A percentile compares a stretch with the other conserved stretches of the same genome.
Evolutionary conservation across 2,329 filamentous ascomycete species (phyloP).

Genomic region (Calonectria leucothoes): DNA sequence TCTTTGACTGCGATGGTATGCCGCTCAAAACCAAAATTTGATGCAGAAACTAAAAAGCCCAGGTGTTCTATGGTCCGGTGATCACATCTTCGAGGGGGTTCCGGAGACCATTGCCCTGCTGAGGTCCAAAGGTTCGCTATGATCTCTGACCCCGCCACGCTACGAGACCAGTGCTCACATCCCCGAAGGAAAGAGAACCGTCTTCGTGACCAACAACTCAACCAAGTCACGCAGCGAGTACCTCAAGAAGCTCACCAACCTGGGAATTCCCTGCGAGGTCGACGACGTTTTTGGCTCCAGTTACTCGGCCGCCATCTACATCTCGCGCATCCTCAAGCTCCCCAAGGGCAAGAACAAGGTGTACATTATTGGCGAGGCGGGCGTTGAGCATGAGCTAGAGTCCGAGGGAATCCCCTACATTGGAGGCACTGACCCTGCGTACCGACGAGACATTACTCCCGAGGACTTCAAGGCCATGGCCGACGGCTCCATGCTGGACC

Average conservation of each 20-base stretch:
- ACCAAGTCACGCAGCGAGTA: conserved; percentile 96
- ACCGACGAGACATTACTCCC: conserved; percentile 81
- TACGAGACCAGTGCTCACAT: neutral
- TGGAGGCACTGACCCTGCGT: conserved; percentile 85
- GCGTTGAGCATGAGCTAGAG: conserved; percentile 88
- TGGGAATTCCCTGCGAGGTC: conserved; percentile 82
- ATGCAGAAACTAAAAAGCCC: conserved; percentile 16
- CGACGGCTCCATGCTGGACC: conserved; percentile 80
- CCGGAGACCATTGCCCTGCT: conserved; percentile 88
- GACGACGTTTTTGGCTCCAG: conserved; percentile 97
- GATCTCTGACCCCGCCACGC: neutral
- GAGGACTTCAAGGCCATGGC: conserved; percentile 86
- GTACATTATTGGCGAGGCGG: conserved; percentile 90
- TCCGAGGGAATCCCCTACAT: conserved; percentile 83
- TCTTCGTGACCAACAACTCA: conserved; percentile 99
- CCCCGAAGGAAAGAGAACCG: conserved; percentile 81
- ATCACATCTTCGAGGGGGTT: conserved; percentile 86
- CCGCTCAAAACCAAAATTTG: neutral
- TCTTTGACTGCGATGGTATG: conserved; percentile 97
- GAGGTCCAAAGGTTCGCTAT: conserved; percentile 75
- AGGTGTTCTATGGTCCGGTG: conserved; percentile 98
- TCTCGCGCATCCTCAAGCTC: conserved; percentile 88
- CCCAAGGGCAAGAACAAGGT: conserved; percentile 88
- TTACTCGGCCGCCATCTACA: conserved; percentile 96
- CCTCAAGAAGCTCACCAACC: conserved; percentile 85